These are phyloP conservation scores for Myotisia sp. DNA, from an alignment of 2,329 filamentous ascomycete genomes.

Conservation along the genomic window DNA sequence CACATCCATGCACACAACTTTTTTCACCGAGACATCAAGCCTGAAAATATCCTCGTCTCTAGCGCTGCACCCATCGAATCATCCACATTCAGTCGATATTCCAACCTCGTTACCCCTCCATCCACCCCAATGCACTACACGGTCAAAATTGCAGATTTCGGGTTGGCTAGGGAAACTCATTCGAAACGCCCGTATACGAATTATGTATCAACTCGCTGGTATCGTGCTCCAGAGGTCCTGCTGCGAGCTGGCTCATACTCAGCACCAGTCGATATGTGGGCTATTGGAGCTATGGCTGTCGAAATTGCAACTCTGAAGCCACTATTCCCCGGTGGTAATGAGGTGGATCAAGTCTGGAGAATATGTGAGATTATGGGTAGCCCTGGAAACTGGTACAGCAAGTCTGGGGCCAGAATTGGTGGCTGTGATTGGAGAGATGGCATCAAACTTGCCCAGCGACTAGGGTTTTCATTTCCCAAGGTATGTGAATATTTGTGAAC, in stretches of 20 bases:
- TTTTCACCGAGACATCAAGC: slow-evolving; percentile 98
- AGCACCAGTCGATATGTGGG: slow-evolving; percentile 96
- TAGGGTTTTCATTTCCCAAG: slow-evolving; percentile 95
- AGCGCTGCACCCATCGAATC: slow-evolving; percentile 74
- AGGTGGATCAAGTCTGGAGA: slow-evolving; percentile 97
- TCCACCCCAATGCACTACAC: slow-evolving; percentile 88
- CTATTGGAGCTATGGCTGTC: slow-evolving; percentile 94
- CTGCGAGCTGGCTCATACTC: slow-evolving; percentile 92
- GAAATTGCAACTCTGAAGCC: slow-evolving; percentile 95
- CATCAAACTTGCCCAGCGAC: slow-evolving; percentile 78
- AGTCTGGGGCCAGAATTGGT: slow-evolving; percentile 69
- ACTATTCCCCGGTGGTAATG: slow-evolving; percentile 90
- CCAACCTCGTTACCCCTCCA: slow-evolving; percentile 79
- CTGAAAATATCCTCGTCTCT: slow-evolving; percentile 94
- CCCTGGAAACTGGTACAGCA: slow-evolving; percentile 91
- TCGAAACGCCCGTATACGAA: slow-evolving; percentile 95
- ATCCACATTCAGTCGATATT: slow-evolving; percentile 85
- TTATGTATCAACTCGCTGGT: slow-evolving; percentile 97
- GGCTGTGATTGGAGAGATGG: slow-evolving; percentile 97
- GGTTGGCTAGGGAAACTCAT: slow-evolving; percentile 90
- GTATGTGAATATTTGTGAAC: slow-evolving; percentile 22
- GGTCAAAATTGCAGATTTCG: slow-evolving; percentile 97
- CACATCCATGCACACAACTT: slow-evolving; percentile 96
- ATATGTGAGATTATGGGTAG: slow-evolving; percentile 99
- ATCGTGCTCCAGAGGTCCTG: slow-evolving; percentile 80